phyloP scores from a whole-genome alignment of 1,284 basidiomycete species.

The Cutaneotrichosporon cavernicola region DNA sequence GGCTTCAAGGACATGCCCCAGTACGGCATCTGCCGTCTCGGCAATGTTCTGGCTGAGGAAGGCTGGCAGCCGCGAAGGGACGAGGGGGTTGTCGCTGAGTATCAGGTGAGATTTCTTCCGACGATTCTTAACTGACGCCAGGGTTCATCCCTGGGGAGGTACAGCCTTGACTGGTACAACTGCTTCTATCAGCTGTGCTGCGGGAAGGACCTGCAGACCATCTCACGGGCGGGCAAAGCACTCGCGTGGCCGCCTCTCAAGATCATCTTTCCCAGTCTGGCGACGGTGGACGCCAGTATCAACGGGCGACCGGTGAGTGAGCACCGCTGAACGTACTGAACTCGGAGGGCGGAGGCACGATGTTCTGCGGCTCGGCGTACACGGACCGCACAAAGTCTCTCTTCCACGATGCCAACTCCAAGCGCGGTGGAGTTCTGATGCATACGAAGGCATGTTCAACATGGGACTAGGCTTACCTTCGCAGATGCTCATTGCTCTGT shows the following conservation, averaged over 20 bases:
- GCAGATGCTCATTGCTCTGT: conserved; percentile 46
- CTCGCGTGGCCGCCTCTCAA: conserved; percentile 43
- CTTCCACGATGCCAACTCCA: conserved; percentile 51
- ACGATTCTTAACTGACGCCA: conserved; percentile 16
- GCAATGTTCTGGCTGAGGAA: conserved; percentile 37
- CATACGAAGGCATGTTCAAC: conserved; percentile 47
- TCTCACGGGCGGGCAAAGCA: conserved; percentile 31
- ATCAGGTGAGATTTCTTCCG: conserved; percentile 38
- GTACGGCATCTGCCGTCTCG: conserved; percentile 43
- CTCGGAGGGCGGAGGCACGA: conserved; percentile 47
- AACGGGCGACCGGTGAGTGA: conserved; percentile 34
- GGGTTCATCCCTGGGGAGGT: conserved; percentile 49
- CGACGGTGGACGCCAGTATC: conserved; percentile 42
- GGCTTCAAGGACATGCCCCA: conserved; percentile 37
- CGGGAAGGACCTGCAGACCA: conserved; percentile 31
- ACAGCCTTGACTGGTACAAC: conserved; percentile 45
- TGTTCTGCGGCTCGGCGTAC: conserved; percentile 45
- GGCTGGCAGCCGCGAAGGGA: conserved; percentile 41
- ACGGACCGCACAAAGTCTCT: conserved; percentile 32
- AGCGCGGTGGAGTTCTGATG: conserved; percentile 51
- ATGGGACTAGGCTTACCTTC: conserved; percentile 11
- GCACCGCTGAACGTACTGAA: background rate
- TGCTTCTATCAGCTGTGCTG: conserved; percentile 41
- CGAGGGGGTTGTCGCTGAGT: conserved; percentile 45
- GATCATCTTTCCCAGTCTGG: conserved; percentile 47